Evolutionary conservation across 2,329 filamentous ascomycete genomes (phyloP).

Genomic region (Tolypocladium sp.): DNA sequence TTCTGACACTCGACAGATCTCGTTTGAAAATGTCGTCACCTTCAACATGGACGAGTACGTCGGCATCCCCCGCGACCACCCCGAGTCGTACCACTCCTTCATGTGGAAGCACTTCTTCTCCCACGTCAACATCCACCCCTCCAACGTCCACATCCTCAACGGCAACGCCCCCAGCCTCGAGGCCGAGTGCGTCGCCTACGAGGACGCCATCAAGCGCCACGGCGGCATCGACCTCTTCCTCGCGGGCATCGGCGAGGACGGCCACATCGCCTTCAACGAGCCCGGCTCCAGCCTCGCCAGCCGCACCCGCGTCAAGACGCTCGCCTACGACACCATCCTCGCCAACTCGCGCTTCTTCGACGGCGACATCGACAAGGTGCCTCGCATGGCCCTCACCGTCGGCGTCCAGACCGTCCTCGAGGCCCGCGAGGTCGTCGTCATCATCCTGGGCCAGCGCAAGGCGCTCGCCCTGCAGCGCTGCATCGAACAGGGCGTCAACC

Average conservation of each 20-base stretch:
- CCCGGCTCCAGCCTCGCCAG: slow-evolving; percentile 71
- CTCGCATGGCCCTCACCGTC: slow-evolving; percentile 75
- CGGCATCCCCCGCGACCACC: slow-evolving; percentile 71
- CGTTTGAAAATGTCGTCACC: slow-evolving; percentile 80
- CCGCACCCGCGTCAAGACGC: slow-evolving; percentile 74
- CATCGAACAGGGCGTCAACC: slow-evolving; percentile 74
- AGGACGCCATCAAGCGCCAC: slow-evolving; percentile 62
- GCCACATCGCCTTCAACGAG: slow-evolving; percentile 87
- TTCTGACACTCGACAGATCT: slow-evolving; percentile 42
- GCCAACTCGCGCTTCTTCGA: slow-evolving; percentile 81
- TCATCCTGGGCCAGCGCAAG: slow-evolving; percentile 76
- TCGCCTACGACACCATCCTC: slow-evolving; percentile 79
- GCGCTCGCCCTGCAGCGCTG: slow-evolving; percentile 70
- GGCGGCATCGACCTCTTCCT: slow-evolving; percentile 83
- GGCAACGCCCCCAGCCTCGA: slow-evolving; percentile 70
- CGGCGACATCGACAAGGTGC: slow-evolving; percentile 64
- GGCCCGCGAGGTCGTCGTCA: slow-evolving; percentile 71
- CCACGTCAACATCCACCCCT: slow-evolving; percentile 69
- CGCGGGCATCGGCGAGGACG: slow-evolving; percentile 76
- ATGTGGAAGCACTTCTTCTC: slow-evolving; percentile 93
- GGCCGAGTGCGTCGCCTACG: slow-evolving; percentile 70
- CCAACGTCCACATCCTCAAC: slow-evolving; percentile 77
- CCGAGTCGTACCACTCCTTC: slow-evolving; percentile 82
- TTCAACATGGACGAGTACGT: slow-evolving; percentile 96
- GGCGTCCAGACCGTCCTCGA: slow-evolving; percentile 78